Evolutionary conservation across 192 early-diverging fungal species (phyloP).

Genomic region (Mortierella antarctica): DNA sequence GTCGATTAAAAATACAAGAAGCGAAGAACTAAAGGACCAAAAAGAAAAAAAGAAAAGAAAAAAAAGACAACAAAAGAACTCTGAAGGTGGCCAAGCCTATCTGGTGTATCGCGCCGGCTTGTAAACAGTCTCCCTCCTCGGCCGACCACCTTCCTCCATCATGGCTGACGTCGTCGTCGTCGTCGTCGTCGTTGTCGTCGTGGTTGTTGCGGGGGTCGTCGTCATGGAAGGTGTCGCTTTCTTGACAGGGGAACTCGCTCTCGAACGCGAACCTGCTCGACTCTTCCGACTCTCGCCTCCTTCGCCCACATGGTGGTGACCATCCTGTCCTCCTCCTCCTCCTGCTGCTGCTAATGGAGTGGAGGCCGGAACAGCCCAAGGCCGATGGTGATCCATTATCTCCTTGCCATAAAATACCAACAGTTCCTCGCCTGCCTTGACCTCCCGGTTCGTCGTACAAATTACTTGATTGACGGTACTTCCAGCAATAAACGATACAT

Average conservation of each 20-base stretch:
- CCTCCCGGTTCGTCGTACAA: conserved; percentile 76
- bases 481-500: conserved; percentile 84
- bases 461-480: conserved; percentile 88
- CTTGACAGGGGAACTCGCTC: conserved; percentile 10
- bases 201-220: neutral
- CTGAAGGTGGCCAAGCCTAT: neutral
- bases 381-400: conserved; percentile 72
- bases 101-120: conserved; percentile 43
- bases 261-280: conserved; percentile 14
- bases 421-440: conserved; percentile 83
- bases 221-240: neutral
- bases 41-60: neutral
- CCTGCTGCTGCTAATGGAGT: neutral
- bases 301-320: neutral
- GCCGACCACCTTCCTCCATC: conserved; percentile 27
- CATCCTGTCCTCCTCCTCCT: neutral
- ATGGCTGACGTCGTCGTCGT: no score
- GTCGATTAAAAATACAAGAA: neutral
- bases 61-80: neutral
- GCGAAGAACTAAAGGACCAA: neutral
- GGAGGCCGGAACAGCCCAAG: conserved; percentile 60
- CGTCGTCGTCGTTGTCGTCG: no score
- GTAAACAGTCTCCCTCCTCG: conserved; percentile 32
- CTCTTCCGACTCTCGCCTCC: neutral
- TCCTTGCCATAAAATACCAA: conserved; percentile 90